A percentile compares a stretch with the other conserved stretches of the same genome.
These are phyloP conservation scores for Wickerhamiella kurtzmanii DNA, from an alignment of 805 yeast species.

Conservation along the genomic window DNA sequence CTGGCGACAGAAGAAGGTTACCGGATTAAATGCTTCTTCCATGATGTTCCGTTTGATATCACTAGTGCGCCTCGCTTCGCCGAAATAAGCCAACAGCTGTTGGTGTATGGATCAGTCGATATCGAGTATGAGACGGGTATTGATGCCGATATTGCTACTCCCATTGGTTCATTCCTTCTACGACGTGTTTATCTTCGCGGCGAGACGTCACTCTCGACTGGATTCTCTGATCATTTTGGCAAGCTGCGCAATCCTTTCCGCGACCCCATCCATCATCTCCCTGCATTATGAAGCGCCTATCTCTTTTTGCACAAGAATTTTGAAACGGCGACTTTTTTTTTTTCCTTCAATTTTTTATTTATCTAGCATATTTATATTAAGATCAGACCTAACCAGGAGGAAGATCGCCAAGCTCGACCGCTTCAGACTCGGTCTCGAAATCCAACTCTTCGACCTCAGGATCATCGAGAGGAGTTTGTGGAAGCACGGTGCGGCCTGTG, in stretches of 20 bases:
- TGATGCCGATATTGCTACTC: slow-evolving; percentile 22
- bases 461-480: slow-evolving; percentile 77
- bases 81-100: slow-evolving; percentile 31
- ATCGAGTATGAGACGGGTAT: slow-evolving; percentile 28
- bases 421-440: slow-evolving; percentile 36
- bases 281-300: no score
- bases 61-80: slow-evolving; percentile 31
- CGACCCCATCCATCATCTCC: no score
- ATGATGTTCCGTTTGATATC: slow-evolving; percentile 33
- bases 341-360: no score
- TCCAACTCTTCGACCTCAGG: slow-evolving; percentile 27
- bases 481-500: slow-evolving; percentile 97
- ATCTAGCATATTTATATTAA: no score
- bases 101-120: slow-evolving; percentile 30
- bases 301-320: no score
- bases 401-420: slow-evolving; percentile 55
- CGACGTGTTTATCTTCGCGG: slow-evolving; percentile 10
- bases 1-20: slow-evolving; percentile 20
- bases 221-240: not conserved
- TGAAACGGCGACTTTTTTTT: no score
- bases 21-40: slow-evolving; percentile 29
- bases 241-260: not conserved
- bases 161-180: slow-evolving; percentile 7
- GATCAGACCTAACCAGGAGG: slow-evolving; percentile 69
- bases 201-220: slow-evolving; percentile 4